Percentiles rank a stretch among this genome's conserved stretches.
These are phyloP conservation scores for Dothiorella sarmentorum DNA, from an alignment of 2,329 filamentous ascomycete genomes.

Conservation along the genomic window DNA sequence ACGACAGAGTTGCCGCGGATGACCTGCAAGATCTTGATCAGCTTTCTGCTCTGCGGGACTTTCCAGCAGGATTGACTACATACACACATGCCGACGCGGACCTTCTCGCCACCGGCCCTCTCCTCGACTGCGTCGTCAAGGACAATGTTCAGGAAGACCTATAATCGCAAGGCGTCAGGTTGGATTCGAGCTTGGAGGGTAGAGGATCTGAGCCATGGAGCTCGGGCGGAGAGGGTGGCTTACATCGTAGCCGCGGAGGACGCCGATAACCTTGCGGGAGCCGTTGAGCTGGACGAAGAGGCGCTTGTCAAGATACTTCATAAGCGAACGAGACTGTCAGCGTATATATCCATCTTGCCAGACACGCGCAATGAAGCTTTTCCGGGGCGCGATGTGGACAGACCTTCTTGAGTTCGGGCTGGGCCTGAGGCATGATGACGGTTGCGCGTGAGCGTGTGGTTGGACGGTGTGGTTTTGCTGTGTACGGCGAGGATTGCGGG, in stretches of 20 bases:
- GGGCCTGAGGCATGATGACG: slow-evolving; percentile 88
- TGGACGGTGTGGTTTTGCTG: not conserved
- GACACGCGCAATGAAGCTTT: not conserved
- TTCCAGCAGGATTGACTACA: slow-evolving; percentile 33
- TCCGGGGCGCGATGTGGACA: not conserved
- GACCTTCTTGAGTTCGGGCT: slow-evolving; percentile 98
- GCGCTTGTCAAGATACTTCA: slow-evolving; percentile 96
- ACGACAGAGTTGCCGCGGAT: slow-evolving; percentile 98
- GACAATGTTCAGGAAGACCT: slow-evolving; percentile 98
- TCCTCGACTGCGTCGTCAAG: slow-evolving; percentile 96
- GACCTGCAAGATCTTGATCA: slow-evolving; percentile 54
- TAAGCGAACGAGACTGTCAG: slow-evolving; percentile 6
- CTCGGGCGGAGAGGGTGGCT: slow-evolving; percentile 30
- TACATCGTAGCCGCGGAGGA: slow-evolving; percentile 95
- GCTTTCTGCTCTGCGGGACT: slow-evolving; percentile 25
- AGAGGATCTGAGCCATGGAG: not conserved
- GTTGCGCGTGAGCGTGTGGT: not conserved
- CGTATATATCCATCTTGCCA: not conserved
- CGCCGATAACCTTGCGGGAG: slow-evolving; percentile 92
- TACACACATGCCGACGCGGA: slow-evolving; percentile 88
- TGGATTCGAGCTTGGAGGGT: not conserved
- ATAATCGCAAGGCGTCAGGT: not conserved
- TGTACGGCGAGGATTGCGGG: not conserved
- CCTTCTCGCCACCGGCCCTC: slow-evolving; percentile 87
- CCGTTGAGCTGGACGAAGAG: slow-evolving; percentile 97